Evolutionary conservation across 192 early-diverging fungal species (phyloP), one percentile per base, ranked within the genome.

Genomic region (Polychytrium aggregatum): DNA sequence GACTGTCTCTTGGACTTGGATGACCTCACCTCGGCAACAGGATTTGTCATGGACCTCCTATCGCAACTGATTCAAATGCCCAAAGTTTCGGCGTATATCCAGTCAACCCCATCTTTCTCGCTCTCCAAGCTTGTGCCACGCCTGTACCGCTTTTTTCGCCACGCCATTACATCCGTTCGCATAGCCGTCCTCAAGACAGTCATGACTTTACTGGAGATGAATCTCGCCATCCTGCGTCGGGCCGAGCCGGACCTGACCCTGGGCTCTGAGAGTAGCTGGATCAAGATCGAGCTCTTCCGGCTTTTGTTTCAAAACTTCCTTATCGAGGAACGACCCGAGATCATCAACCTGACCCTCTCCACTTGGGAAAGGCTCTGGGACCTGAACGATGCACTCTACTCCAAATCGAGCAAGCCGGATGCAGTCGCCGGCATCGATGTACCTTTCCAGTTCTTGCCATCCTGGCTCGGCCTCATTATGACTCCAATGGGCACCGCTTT

Each of bases 61-160:
- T 84, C 90, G 0, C 77, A 84, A 35, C 65, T 98, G 43, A 79
- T 92, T 50, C 61, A 60, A 24, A 66, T 69, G 53, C 52, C 59
- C 16, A 46, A 59, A 41, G 60, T 78, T 39, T 43, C 50, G 20
- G 48, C 20, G 5, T 41, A 61, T 5, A 64, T 78, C 55, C 22
- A 44, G 31, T 2, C 21, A 9, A 51, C 70, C 24, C 46, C 57
- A 5, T 37, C 61, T 21, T 68, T 63, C 20, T 76, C 79, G 18
- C 65, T 91, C 10, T 48, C 67, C 0, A 68, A 72, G 28, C 66
- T 92, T 10, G 76, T 94, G n/a, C 90, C 92, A 5, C 74, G 86
- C 11, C 67, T 98, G 37, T 85, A 81, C 45, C 89, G 88, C n/a
- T 96, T 97, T 59, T 88, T 98, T 62, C 81, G 96, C 29, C 93